phyloP scores from a whole-genome alignment of 345 rosid species.

The Tarenaya hassleriana region DNA sequence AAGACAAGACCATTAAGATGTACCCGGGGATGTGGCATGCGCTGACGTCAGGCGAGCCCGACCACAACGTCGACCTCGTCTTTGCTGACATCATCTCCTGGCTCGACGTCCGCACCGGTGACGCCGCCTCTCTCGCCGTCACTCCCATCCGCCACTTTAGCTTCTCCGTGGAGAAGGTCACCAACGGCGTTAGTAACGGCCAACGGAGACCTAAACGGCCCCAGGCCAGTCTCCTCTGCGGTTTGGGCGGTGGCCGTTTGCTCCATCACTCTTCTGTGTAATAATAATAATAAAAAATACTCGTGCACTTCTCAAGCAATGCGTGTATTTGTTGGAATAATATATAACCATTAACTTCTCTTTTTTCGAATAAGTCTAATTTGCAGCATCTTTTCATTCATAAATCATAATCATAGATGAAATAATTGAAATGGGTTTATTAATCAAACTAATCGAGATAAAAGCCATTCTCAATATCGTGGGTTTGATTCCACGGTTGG shows the following conservation, averaged over 20 bases:
- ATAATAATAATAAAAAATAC: background rate
- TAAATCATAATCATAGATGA: too few species aligned
- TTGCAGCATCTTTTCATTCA: too few species aligned
- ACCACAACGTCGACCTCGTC: conserved; percentile 60
- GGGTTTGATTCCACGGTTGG: too few species aligned
- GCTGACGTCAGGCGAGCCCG: conserved; percentile 81
- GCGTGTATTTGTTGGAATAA: background rate
- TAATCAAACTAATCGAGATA: too few species aligned
- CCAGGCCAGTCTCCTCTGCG: conserved; percentile 41
- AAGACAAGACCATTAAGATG: conserved; percentile 76
- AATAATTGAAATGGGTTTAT: too few species aligned
- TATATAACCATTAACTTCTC: too few species aligned
- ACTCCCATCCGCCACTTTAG: conserved; percentile 30
- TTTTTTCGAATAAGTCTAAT: too few species aligned
- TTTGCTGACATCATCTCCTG: conserved; percentile 70
- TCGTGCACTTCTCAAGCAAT: too few species aligned
- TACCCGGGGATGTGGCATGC: conserved; percentile 99
- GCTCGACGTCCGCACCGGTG: conserved; percentile 58
- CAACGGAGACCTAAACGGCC: conserved; percentile 13
- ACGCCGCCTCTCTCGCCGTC: conserved; percentile 21
- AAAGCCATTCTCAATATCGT: too few species aligned
- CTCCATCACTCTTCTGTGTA: conserved; percentile 67
- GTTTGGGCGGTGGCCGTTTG: conserved; percentile 38
- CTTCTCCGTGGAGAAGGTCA: conserved; percentile 17
- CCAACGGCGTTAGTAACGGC: conserved; percentile 2